Conservation (phyloP, 768 basidiomycete genomes). For the Boletus huronensis region DNA sequence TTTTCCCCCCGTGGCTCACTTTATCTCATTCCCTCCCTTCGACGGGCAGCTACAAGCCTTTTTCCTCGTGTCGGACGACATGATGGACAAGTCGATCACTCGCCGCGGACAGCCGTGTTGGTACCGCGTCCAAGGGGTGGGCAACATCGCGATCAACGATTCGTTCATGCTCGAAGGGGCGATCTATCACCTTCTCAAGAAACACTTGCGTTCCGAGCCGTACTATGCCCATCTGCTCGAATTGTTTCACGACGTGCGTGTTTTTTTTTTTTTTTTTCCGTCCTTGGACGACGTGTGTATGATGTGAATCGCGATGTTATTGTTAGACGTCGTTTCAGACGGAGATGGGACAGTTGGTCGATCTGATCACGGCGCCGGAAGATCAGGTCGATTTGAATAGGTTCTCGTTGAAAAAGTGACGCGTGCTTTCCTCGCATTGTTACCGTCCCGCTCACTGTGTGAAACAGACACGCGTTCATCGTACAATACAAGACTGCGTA, state of each 20-base stretch:
- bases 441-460: too few relatives aligned
- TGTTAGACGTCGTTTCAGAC: slow-evolving; percentile 73
- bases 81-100: slow-evolving; percentile 95
- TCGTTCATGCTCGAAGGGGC: slow-evolving; percentile 93
- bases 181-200: slow-evolving; percentile 88
- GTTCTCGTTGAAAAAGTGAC: slow-evolving; percentile 73
- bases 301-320: too few relatives aligned
- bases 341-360: slow-evolving; percentile 94
- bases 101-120: slow-evolving; percentile 94
- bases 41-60: slow-evolving; percentile 87
- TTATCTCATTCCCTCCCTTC: too few relatives aligned
- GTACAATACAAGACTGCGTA: slow-evolving; percentile 97
- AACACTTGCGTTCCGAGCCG: slow-evolving; percentile 72
- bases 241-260: slow-evolving; percentile 76
- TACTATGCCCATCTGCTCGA: slow-evolving; percentile 92
- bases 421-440: too few relatives aligned
- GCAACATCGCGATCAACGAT: slow-evolving; percentile 92
- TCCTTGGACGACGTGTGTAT: neutral
- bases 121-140: slow-evolving; percentile 63
- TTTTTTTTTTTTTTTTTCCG: too few relatives aligned
- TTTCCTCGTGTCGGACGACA: slow-evolving; percentile 91
- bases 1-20: neutral
- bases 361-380: slow-evolving; percentile 94
- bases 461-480: slow-evolving; percentile 86
- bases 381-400: slow-evolving; percentile 80